Conservation (phyloP, 129 eudicot genomes). For the Flaveria linearis region DNA sequence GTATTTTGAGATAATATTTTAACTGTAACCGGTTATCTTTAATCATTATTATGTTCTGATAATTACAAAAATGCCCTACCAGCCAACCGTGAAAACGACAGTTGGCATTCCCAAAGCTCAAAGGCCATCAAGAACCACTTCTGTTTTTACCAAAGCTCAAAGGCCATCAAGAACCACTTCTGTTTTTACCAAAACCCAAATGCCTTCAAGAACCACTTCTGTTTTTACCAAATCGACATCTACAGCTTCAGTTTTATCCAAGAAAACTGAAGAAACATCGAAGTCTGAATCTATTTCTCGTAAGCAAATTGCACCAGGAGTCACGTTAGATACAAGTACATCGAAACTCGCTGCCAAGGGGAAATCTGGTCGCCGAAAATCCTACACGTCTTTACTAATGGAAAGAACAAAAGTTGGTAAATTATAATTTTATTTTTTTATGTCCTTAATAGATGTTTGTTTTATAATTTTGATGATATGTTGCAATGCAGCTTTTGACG, state of each 20-base stretch:
- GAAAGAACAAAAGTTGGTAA: constrained; percentile 71
- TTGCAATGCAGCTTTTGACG: constrained; percentile 48
- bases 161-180: too few species aligned
- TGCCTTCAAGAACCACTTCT: too few species aligned
- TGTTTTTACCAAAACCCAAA: too few species aligned
- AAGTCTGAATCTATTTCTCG: constrained; percentile 31
- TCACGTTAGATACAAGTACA: constrained; percentile 31
- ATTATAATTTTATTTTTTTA: neutral
- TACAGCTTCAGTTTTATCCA: constrained; percentile 40
- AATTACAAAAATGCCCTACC: constrained; percentile 18
- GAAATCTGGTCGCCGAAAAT: constrained; percentile 71
- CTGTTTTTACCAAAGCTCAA: constrained; percentile 3
- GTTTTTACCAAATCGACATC: constrained; percentile 33
- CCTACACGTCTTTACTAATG: constrained; percentile 69
- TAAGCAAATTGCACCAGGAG: constrained; percentile 43
- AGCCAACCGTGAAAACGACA: constrained; percentile 52
- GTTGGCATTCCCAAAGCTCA: constrained; percentile 34
- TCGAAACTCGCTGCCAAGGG: constrained; percentile 42
- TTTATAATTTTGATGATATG: constrained; percentile 18
- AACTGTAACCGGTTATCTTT: neutral
- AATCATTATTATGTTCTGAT: neutral
- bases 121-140: constrained; percentile 36
- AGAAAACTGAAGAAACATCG: constrained; percentile 36
- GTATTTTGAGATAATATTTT: constrained; percentile 31
- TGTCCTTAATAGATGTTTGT: neutral